phyloP scores from a whole-genome alignment of 352 stramenopile species.

The Phytophthora fragariaefolia region DNA sequence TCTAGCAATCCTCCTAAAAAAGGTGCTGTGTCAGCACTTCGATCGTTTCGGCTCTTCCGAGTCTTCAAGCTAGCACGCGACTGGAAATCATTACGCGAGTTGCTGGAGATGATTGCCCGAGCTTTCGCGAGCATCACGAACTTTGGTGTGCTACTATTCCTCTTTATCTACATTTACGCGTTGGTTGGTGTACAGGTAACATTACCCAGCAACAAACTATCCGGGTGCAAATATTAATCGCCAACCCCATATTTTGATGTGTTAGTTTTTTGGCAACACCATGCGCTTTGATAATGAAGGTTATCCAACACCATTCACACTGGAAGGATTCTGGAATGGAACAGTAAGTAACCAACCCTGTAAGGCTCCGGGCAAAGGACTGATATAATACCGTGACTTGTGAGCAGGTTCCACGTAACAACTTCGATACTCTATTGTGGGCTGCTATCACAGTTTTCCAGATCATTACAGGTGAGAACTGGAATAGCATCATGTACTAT shows the following conservation, averaged over 20 bases:
- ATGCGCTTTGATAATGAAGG: slow-evolving; percentile 92
- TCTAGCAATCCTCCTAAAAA: slow-evolving; percentile 58
- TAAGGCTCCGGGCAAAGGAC: background rate
- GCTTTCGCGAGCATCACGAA: slow-evolving; percentile 94
- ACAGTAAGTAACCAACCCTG: slow-evolving; percentile 34
- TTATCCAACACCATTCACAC: slow-evolving; percentile 52
- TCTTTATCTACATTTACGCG: slow-evolving; percentile 97
- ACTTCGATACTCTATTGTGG: slow-evolving; percentile 91
- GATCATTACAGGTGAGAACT: slow-evolving; percentile 95
- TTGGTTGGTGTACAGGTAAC: slow-evolving; percentile 88
- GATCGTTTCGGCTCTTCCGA: slow-evolving; percentile 91
- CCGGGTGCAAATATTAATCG: background rate
- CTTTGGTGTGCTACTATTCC: slow-evolving; percentile 93
- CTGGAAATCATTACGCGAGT: slow-evolving; percentile 92
- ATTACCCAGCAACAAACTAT: background rate
- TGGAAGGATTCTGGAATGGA: slow-evolving; percentile 69
- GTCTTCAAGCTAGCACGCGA: slow-evolving; percentile 95
- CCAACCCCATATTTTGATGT: background rate
- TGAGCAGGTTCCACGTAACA: slow-evolving; percentile 68
- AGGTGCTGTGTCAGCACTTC: slow-evolving; percentile 81
- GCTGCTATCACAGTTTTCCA: slow-evolving; percentile 91
- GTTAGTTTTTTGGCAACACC: slow-evolving; percentile 94
- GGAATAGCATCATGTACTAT: slow-evolving; percentile 95
- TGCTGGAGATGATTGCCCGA: slow-evolving; percentile 91
- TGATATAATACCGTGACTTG: slow-evolving; percentile 1